Evolutionary conservation across 2,329 filamentous ascomycete genomes (phyloP).

Genomic region (Aspergillus spinulosporus): DNA sequence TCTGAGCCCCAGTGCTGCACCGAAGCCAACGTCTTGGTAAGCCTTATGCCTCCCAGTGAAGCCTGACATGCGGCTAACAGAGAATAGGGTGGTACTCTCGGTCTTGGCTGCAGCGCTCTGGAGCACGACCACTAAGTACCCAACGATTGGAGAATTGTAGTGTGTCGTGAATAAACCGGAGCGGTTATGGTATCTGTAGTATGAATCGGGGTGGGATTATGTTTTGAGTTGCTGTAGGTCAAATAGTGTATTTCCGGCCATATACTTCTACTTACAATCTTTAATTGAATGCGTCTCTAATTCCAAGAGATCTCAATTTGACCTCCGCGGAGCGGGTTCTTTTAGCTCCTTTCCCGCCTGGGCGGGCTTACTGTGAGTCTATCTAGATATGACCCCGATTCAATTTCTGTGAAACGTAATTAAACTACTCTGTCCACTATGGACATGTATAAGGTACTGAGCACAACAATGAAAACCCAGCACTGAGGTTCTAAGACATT

Average conservation of each 20-base stretch:
- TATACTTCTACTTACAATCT: constrained; percentile 7
- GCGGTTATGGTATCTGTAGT: too few relatives aligned
- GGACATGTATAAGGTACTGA: too few relatives aligned
- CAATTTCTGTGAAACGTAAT: too few relatives aligned
- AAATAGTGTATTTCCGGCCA: background rate
- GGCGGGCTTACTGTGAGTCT: too few relatives aligned
- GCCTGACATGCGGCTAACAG: constrained; percentile 5
- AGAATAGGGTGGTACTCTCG: constrained; percentile 26
- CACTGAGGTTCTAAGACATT: too few relatives aligned
- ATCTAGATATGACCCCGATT: too few relatives aligned
- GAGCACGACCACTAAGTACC: background rate
- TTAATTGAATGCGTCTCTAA: constrained; percentile 10
- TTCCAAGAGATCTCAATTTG: background rate
- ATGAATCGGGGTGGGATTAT: background rate
- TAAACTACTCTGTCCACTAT: too few relatives aligned
- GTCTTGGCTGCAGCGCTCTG: constrained; percentile 26
- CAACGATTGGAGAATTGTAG: background rate
- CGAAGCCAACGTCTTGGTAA: constrained; percentile 32
- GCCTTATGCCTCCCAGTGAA: background rate
- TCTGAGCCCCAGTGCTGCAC: constrained; percentile 32
- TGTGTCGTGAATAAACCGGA: too few relatives aligned
- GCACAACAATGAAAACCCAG: too few relatives aligned
- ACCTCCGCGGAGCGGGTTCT: background rate
- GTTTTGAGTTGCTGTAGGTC: background rate
- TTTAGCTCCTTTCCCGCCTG: too few relatives aligned